phyloP scores from a whole-genome alignment of 306 rosid genomes.

The Astragalus membranaceus region DNA sequence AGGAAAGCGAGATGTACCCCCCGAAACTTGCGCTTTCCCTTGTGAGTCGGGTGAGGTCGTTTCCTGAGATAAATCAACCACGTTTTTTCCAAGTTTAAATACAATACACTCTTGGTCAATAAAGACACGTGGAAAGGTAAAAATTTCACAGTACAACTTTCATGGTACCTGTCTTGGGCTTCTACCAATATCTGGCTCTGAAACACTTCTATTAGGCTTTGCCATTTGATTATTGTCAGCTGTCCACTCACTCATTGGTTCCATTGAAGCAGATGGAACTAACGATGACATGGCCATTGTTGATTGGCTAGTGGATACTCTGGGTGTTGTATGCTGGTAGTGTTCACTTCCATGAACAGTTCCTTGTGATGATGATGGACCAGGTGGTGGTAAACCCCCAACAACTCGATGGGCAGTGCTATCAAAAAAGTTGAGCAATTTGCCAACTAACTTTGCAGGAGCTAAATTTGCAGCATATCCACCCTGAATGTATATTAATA shows the following conservation, averaged over 20 bases:
- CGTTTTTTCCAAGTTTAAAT: conserved; percentile 16
- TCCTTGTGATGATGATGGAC: conserved; percentile 55
- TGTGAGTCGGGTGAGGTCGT: conserved; percentile 39
- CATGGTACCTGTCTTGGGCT: conserved; percentile 57
- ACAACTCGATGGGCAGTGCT: conserved; percentile 92
- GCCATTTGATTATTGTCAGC: conserved; percentile 47
- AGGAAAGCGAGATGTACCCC: conserved; percentile 61
- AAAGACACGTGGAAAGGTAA: conserved; percentile 7
- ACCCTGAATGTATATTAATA: conserved; percentile 48
- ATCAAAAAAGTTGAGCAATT: conserved; percentile 77
- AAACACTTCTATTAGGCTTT: conserved; percentile 75
- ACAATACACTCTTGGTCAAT: neutral
- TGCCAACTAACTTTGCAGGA: conserved; percentile 72
- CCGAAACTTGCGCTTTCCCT: conserved; percentile 49
- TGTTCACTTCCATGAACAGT: conserved; percentile 42
- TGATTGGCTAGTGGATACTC: conserved; percentile 74
- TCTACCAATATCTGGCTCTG: conserved; percentile 91
- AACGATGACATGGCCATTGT: conserved; percentile 82
- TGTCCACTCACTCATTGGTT: conserved; percentile 75
- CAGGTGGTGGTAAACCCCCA: conserved; percentile 86
- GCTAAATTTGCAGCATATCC: conserved; percentile 78
- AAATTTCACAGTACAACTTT: neutral
- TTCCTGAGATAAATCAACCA: conserved; percentile 48
- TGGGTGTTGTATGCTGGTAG: conserved; percentile 40
- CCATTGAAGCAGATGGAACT: conserved; percentile 81